These are phyloP conservation scores for Fusarium abutilonis DNA, from an alignment of 2,329 filamentous ascomycete species.

Conservation along the genomic window DNA sequence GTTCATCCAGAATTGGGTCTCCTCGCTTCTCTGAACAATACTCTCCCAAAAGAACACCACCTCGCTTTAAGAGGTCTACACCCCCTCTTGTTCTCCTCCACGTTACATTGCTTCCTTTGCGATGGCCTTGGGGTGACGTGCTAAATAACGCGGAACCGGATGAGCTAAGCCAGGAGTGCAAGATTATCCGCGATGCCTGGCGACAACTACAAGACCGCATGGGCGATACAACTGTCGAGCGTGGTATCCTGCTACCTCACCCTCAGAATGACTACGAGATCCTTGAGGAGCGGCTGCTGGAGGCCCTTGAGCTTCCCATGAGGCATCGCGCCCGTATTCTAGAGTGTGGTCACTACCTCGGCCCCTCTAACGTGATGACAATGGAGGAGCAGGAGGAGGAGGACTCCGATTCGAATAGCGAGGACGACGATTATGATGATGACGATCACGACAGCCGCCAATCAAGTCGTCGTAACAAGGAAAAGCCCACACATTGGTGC, in stretches of 20 bases:
- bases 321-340: slow-evolving; percentile 73
- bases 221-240: slow-evolving; percentile 76
- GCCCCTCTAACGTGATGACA: slow-evolving; percentile 63
- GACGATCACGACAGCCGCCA: slow-evolving; percentile 45
- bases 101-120: slow-evolving; percentile 77
- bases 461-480: slow-evolving; percentile 36
- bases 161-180: slow-evolving; percentile 58
- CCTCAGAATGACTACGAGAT: slow-evolving; percentile 83
- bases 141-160: slow-evolving; percentile 56
- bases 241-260: slow-evolving; percentile 79
- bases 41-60: slow-evolving; percentile 67
- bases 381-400: slow-evolving; percentile 48
- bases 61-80: slow-evolving; percentile 65
- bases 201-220: slow-evolving; percentile 74
- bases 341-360: slow-evolving; percentile 80
- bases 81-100: slow-evolving; percentile 81
- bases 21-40: slow-evolving; percentile 62
- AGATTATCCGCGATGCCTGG: slow-evolving; percentile 69
- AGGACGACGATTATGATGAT: slow-evolving; percentile 57
- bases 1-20: slow-evolving; percentile 67
- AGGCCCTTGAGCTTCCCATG: slow-evolving; percentile 76
- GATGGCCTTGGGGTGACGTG: slow-evolving; percentile 70
- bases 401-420: slow-evolving; percentile 55
- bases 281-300: slow-evolving; percentile 79
- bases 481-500: slow-evolving; percentile 63